A percentile compares a stretch with the other conserved stretches of the same genome.
phyloP scores from a whole-genome alignment of 1,284 basidiomycete species.

The Austropuccinia psidii region DNA sequence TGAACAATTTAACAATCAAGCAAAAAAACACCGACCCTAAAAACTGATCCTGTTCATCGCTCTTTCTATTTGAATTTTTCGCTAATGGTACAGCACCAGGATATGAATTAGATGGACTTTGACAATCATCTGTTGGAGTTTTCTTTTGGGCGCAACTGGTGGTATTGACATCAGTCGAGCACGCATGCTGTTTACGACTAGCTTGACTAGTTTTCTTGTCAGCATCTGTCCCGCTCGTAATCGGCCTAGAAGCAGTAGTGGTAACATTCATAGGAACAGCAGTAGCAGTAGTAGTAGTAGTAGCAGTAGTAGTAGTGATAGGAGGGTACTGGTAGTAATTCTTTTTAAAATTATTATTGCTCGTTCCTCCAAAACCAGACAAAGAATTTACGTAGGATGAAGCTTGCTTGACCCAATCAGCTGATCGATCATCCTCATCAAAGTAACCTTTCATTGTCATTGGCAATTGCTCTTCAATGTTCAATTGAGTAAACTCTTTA shows the following conservation, averaged over 20 bases:
- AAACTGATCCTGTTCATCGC: slow-evolving; percentile 29
- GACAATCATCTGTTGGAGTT: neutral
- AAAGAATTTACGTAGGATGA: neutral
- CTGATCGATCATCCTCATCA: slow-evolving; percentile 31
- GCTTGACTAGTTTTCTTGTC: neutral
- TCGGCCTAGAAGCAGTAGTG: neutral
- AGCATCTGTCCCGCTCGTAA: neutral
- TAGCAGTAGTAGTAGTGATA: neutral
- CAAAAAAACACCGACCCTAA: slow-evolving; percentile 11
- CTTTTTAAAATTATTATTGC: neutral
- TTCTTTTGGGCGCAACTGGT: too few species aligned
- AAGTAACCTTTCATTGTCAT: slow-evolving; percentile 45
- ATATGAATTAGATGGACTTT: neutral
- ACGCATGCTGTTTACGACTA: neutral
- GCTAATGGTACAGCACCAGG: neutral
- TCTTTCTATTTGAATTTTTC: neutral
- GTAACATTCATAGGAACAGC: too few species aligned
- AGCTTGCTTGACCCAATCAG: slow-evolving; percentile 34
- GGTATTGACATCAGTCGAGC: too few species aligned
- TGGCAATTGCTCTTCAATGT: slow-evolving; percentile 56
- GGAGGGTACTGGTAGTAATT: neutral
- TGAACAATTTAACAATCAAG: too few species aligned
- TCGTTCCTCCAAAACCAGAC: too few species aligned
- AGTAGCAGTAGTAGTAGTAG: neutral
- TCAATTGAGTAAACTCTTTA: slow-evolving; percentile 87